Evolutionary conservation across 2,329 filamentous ascomycete species (phyloP).

Genomic region (Arthrinium phaeospermum): DNA sequence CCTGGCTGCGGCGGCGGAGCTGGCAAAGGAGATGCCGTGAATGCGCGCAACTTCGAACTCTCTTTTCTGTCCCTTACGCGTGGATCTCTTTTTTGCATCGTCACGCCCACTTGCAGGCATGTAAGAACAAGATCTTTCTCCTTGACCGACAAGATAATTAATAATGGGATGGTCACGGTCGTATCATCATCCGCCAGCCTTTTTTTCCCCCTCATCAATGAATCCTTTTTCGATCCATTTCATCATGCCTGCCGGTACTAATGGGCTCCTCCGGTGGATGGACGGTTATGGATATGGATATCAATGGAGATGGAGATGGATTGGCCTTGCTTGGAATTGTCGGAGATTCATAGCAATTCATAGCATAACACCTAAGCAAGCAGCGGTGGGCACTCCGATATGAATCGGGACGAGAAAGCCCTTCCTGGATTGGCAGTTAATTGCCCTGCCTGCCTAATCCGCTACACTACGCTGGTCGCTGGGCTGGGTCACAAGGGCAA

Average conservation of each 20-base stretch:
- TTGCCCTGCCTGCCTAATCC: not conserved
- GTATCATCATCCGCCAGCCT: constrained; percentile 10
- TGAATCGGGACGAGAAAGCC: not conserved
- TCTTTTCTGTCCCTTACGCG: not conserved
- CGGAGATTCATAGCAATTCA: constrained; percentile 7
- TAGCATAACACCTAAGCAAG: not conserved
- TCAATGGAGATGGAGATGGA: not conserved
- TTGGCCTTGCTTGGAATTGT: not conserved
- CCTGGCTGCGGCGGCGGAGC: not conserved
- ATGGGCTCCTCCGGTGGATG: not conserved
- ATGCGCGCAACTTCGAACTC: constrained; percentile 1
- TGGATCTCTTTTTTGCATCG: not conserved
- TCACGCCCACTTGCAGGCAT: constrained; percentile 11
- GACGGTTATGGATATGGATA: not conserved
- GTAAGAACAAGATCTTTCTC: not conserved
- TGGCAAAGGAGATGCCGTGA: not conserved
- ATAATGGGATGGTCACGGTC: not conserved
- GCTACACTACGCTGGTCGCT: not conserved
- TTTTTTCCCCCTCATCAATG: not conserved
- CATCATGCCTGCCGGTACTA: not conserved
- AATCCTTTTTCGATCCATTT: not conserved
- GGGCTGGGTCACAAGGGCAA: not conserved
- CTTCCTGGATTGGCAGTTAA: not conserved
- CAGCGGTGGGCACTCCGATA: constrained; percentile 5
- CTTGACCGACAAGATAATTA: constrained; percentile 13